These are phyloP conservation scores for Epichloe hybrida DNA, from an alignment of 2,329 filamentous ascomycete genomes.

Conservation along the genomic window DNA sequence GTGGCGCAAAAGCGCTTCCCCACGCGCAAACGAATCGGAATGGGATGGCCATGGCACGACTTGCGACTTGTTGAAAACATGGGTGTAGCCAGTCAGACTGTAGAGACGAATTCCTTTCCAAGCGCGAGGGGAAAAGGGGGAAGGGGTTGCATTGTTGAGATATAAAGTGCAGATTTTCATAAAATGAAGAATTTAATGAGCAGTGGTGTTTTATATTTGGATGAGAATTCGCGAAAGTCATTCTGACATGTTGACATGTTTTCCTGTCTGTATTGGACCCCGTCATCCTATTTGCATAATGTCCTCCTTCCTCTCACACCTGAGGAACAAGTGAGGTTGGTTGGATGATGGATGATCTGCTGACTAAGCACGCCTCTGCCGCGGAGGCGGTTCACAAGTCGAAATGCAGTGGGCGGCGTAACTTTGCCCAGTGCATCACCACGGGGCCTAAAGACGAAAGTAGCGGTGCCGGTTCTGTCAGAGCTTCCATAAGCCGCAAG, in stretches of 20 bases:
- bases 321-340: neutral
- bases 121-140: neutral
- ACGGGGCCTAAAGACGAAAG: constrained; percentile 11
- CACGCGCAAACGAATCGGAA: constrained; percentile 22
- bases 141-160: neutral
- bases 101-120: neutral
- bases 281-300: neutral
- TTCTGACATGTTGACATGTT: too few species aligned
- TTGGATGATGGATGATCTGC: neutral
- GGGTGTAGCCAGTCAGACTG: neutral
- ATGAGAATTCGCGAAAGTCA: neutral
- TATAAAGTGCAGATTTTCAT: neutral
- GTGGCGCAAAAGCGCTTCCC: constrained; percentile 38
- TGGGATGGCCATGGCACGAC: constrained; percentile 18
- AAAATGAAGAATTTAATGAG: neutral
- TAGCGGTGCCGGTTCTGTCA: neutral
- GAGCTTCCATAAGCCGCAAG: neutral
- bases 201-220: neutral
- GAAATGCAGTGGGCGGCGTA: constrained; percentile 18
- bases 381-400: neutral
- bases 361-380: constrained; percentile 5
- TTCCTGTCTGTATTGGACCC: too few species aligned
- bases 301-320: too few species aligned
- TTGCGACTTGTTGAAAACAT: constrained; percentile 9
- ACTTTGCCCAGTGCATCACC: constrained; percentile 26